Evolutionary conservation across 176 grass and related monocot species (phyloP), one percentile per base, ranked within the genome.

Genomic region (Musa acuminata): DNA sequence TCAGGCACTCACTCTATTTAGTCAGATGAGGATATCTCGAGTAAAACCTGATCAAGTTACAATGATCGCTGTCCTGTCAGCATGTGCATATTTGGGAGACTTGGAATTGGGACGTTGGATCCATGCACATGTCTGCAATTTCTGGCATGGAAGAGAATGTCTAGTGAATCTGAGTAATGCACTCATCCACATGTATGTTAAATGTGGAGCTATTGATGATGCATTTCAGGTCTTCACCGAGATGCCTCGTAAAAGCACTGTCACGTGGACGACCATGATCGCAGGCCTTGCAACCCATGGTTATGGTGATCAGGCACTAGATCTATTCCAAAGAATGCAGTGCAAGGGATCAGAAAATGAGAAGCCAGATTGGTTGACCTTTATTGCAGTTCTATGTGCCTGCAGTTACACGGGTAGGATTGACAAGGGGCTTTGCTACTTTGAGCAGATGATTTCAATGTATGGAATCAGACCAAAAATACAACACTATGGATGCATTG

Each of bases 201-300:
- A 73, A 62, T 96, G 87, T 8, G 85, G 87, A 6, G 81, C 64
- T 8, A 50, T 96, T 25, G 82, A 90, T 14, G 87, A 86, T 11
- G 85, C 87, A 1, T 51, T 29, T 50, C 50, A 71, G 51, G n/a
- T 92, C 78, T 92, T 90, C 77, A 66, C 50, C 29, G 53, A 64
- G 52, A 96, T 96, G 85, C 80, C 69, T 19, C 72, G 55, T 58
- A 50, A 85, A 83, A 84, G 52, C 58, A 90, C 90, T 57, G 58
- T 84, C 70, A 86, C 89, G 10, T 96, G 89, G 87, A 96, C 83
- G 11, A 92, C 83, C 25, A 86, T 92, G 77, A 96, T 96, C 29
- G 84, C 75, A 0, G 92, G 92, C 67, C 85, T 92, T 17, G 85
- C 85, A 0, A 63, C 73, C 10, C 85, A 87, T 73, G 84, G 89